A percentile compares a stretch with the other conserved stretches of the same genome.
Evolutionary conservation across 2,329 filamentous ascomycete genomes (phyloP).

Genomic region (Pseudogymnoascus pannorum): DNA sequence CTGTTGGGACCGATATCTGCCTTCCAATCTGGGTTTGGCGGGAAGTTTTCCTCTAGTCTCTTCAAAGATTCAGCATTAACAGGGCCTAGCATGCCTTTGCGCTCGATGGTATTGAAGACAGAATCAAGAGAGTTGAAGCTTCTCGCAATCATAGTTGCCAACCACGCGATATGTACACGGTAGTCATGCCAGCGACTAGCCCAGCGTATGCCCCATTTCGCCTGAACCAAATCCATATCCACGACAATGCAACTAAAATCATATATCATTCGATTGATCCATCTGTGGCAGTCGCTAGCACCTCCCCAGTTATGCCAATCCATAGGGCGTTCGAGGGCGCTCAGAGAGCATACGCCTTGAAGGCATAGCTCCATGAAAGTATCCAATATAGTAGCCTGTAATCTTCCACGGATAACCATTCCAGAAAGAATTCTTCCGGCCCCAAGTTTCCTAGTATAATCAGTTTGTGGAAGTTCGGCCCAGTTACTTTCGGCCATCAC

Average conservation of each 20-base stretch:
- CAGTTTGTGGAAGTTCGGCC: neutral
- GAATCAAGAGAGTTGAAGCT: neutral
- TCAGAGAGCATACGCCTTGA: neutral
- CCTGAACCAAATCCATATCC: neutral
- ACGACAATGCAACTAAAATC: neutral
- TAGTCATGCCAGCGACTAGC: too few relatives aligned
- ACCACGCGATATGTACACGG: too few relatives aligned
- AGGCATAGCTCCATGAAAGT: neutral
- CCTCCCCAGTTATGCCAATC: neutral
- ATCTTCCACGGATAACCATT: neutral
- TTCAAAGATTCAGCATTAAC: neutral
- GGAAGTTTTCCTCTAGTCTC: neutral
- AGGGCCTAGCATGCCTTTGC: neutral
- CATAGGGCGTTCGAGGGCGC: neutral
- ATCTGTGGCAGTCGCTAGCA: neutral
- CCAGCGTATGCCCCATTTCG: neutral
- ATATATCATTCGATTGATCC: neutral
- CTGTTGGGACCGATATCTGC: neutral
- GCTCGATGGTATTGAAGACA: neutral
- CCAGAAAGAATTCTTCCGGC: neutral
- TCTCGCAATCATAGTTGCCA: too few relatives aligned
- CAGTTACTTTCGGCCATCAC: neutral
- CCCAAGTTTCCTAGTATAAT: neutral
- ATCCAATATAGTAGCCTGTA: neutral
- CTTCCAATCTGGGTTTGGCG: neutral